Evolutionary conservation across 148 eudicot species (phyloP).

Genomic region (Amaranthus hypochondriacus): DNA sequence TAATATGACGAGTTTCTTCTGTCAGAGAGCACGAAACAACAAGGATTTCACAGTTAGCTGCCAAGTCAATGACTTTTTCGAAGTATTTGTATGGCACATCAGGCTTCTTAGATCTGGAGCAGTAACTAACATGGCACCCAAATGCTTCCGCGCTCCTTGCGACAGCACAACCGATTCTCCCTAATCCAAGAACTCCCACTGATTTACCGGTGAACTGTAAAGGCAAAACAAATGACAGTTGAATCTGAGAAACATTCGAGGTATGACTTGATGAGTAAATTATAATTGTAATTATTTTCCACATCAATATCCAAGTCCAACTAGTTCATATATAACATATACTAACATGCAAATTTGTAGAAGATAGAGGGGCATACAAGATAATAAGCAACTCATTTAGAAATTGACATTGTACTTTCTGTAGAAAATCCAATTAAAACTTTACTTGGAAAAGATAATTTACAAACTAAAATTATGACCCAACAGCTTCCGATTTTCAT

Average conservation of each 20-base stretch:
- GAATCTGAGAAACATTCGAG: not conserved
- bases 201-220: conserved; percentile 78
- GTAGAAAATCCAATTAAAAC: not conserved
- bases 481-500: too few relatives aligned
- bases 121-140: conserved; percentile 56
- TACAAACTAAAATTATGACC: not conserved
- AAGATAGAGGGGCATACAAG: not conserved
- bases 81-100: conserved; percentile 48
- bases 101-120: conserved; percentile 56
- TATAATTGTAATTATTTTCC: not conserved
- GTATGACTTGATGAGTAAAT: not conserved
- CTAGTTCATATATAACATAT: not conserved
- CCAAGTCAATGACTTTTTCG: conserved; percentile 48
- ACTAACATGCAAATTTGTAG: not conserved
- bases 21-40: conserved; percentile 56
- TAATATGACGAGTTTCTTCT: conserved; percentile 62
- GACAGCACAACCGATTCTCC: conserved; percentile 77
- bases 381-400: not conserved
- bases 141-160: conserved; percentile 81
- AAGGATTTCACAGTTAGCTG: conserved; percentile 54
- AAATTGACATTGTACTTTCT: not conserved
- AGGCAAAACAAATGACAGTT: conserved; percentile 3
- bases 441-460: not conserved
- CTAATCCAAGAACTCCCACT: conserved; percentile 68
- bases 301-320: not conserved